These are phyloP conservation scores for Spinacia oleracea DNA, from an alignment of 179 eudicot species.

Conservation along the genomic window DNA sequence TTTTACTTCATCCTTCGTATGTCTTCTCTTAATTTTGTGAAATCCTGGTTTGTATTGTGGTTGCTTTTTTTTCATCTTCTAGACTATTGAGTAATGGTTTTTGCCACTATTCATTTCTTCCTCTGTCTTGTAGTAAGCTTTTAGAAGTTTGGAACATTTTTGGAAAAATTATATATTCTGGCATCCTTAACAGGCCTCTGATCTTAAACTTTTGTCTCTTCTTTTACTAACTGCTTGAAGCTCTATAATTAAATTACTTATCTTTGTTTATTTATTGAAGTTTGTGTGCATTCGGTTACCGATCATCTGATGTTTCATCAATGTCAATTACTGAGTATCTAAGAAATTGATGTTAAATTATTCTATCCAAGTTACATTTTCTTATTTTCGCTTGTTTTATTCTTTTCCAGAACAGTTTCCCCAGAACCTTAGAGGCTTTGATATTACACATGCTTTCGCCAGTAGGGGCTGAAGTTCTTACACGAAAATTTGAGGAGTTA, in stretches of 20 bases:
- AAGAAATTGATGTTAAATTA: not conserved
- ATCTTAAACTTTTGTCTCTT: not conserved
- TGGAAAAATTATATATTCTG: not conserved
- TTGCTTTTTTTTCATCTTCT: not conserved
- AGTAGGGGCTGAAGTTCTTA: conserved; percentile 78
- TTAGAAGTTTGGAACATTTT: not conserved
- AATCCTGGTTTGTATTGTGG: not conserved
- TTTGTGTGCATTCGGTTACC: not conserved
- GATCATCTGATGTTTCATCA: not conserved
- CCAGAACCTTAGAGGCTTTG: conserved; percentile 77
- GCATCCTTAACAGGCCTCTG: not conserved
- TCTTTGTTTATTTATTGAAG: not conserved
- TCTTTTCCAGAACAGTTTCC: conserved; percentile 63
- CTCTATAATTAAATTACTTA: not conserved
- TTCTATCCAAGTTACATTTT: not conserved
- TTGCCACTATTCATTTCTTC: not conserved
- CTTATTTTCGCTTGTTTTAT: not conserved
- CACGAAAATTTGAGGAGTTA: conserved; percentile 77
- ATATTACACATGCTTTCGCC: conserved; percentile 80
- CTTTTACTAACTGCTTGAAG: not conserved
- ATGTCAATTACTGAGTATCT: too few species aligned
- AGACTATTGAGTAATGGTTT: not conserved
- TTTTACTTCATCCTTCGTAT: not conserved
- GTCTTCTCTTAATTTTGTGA: not conserved
- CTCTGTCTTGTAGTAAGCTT: not conserved